A percentile compares a stretch with the other conserved stretches of the same genome.
Conservation (phyloP, 352 stramenopile genomes). For the Aphanomyces euteiches region DNA sequence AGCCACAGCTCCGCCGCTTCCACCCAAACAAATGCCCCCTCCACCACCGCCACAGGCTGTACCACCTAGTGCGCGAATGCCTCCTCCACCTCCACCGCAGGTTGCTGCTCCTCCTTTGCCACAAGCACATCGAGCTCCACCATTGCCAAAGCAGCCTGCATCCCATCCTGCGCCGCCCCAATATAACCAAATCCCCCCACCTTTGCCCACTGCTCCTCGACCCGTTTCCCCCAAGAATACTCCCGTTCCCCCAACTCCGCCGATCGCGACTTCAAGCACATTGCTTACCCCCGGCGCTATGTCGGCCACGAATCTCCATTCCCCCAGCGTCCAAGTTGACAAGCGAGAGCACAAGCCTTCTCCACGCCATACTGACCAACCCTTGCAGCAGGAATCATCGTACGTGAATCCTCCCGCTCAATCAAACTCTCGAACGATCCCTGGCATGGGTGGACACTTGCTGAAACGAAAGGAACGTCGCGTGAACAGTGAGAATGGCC, state of each 20-base stretch:
- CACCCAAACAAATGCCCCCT: slow-evolving; percentile 4
- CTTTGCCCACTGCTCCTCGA: slow-evolving; percentile 30
- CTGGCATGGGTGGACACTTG: slow-evolving; percentile 77
- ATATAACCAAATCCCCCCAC: slow-evolving; percentile 34
- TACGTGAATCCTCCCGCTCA: slow-evolving; percentile 7
- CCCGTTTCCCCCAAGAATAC: slow-evolving; percentile 24
- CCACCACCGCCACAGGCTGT: not conserved
- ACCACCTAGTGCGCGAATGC: not conserved
- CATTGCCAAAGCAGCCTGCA: slow-evolving; percentile 28
- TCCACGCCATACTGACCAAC: slow-evolving; percentile 5
- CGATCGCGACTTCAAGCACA: not conserved
- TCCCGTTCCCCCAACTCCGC: not conserved
- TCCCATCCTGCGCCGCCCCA: slow-evolving; percentile 25
- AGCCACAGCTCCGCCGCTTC: slow-evolving; percentile 36
- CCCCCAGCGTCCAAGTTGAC: not conserved
- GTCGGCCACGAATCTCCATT: not conserved
- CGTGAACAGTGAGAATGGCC: slow-evolving; percentile 36
- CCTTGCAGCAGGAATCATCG: not conserved
- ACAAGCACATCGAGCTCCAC: slow-evolving; percentile 17
- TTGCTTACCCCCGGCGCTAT: slow-evolving; percentile 26
- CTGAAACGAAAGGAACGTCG: slow-evolving; percentile 75
- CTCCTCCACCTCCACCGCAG: not conserved
- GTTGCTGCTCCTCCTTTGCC: slow-evolving; percentile 2
- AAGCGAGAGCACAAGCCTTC: not conserved
- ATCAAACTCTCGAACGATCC: slow-evolving; percentile 49